Conservation (phyloP, 2,329 filamentous ascomycete species). For the Colletotrichum coccodes region DNA sequence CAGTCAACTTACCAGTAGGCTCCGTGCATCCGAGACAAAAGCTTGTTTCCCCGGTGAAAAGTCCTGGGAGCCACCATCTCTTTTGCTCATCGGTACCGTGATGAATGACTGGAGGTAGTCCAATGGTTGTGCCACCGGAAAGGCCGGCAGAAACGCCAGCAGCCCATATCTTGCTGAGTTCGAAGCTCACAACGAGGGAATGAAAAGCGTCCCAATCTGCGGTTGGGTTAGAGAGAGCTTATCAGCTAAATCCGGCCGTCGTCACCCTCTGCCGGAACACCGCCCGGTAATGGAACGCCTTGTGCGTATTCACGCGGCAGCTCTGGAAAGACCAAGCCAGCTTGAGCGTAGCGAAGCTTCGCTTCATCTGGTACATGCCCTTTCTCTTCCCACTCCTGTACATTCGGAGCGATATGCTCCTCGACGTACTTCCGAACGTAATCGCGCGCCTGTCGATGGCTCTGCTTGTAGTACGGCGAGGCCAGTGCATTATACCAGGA, state of each 20-base stretch:
- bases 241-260: constrained; percentile 32
- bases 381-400: constrained; percentile 72
- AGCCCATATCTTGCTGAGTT: constrained; percentile 59
- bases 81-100: constrained; percentile 70
- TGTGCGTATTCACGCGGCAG: constrained; percentile 45
- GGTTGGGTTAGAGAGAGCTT: constrained; percentile 45
- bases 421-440: constrained; percentile 69
- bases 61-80: constrained; percentile 65
- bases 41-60: constrained; percentile 66
- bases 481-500: constrained; percentile 40
- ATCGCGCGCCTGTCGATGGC: constrained; percentile 66
- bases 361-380: constrained; percentile 59
- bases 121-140: constrained; percentile 69
- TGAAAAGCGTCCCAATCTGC: constrained; percentile 67
- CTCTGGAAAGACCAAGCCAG: constrained; percentile 49
- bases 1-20: constrained; percentile 60
- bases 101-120: constrained; percentile 69
- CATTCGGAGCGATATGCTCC: constrained; percentile 64
- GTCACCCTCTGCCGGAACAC: neutral
- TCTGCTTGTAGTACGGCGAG: constrained; percentile 70
- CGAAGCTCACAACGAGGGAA: constrained; percentile 63
- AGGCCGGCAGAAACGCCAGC: constrained; percentile 67
- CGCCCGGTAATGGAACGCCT: neutral
- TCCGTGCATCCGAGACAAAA: constrained; percentile 75
- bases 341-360: constrained; percentile 46